Percentiles rank a stretch among this genome's conserved stretches.
These are phyloP conservation scores for Mycena epipterygia DNA, from an alignment of 768 basidiomycete genomes.

Conservation along the genomic window DNA sequence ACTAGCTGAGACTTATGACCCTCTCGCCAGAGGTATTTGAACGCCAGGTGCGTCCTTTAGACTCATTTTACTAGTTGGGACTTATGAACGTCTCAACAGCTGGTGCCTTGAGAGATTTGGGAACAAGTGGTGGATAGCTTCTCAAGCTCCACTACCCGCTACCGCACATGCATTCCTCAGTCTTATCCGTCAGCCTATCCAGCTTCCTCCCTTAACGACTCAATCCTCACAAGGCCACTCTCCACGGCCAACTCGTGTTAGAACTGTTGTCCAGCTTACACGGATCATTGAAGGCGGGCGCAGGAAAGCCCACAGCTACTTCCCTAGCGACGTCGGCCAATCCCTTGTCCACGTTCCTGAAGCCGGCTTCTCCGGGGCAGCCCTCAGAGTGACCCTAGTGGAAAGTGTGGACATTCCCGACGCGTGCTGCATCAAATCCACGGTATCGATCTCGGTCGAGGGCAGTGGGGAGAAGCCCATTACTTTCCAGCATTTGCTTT, in stretches of 20 bases:
- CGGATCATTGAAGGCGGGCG: conserved; percentile 76
- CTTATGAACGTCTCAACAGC: conserved; percentile 31
- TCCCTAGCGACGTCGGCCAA: conserved; percentile 72
- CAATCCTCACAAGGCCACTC: conserved; percentile 5
- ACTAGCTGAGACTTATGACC: not conserved
- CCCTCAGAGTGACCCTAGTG: conserved; percentile 72
- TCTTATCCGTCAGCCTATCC: conserved; percentile 66
- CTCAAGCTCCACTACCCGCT: conserved; percentile 81
- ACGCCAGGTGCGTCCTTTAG: conserved; percentile 11
- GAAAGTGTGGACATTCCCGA: conserved; percentile 61
- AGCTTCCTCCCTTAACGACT: conserved; percentile 44
- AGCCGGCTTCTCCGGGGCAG: conserved; percentile 50
- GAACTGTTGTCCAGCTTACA: conserved; percentile 88
- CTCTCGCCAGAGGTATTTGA: conserved; percentile 36
- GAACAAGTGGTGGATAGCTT: conserved; percentile 86
- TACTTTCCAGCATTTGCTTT: conserved; percentile 80
- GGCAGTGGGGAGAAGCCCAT: conserved; percentile 48
- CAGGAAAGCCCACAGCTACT: conserved; percentile 84
- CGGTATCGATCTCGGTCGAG: conserved; percentile 63
- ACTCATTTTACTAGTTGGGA: not conserved
- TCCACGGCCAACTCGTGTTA: conserved; percentile 61
- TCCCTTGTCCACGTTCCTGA: conserved; percentile 63
- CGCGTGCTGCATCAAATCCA: conserved; percentile 74
- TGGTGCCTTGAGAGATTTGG: conserved; percentile 86
- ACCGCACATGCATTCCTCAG: conserved; percentile 86